Base-by-base conservation (phyloP, 2,329 filamentous ascomycete species). In the Sarocladiaceae sp. region DNA sequence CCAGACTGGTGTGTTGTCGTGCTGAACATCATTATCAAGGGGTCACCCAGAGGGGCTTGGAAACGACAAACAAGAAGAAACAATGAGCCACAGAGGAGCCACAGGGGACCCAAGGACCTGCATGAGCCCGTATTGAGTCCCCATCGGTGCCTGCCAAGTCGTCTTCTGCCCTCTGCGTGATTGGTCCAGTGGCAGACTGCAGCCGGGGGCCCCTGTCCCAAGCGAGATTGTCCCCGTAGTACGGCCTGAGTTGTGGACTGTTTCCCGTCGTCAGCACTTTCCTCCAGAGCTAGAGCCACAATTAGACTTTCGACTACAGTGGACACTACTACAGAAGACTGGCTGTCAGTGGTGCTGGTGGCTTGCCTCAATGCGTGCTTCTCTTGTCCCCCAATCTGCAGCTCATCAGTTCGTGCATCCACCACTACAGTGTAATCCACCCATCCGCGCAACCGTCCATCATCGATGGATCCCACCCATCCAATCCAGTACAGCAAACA, bases 131-230 rank as follows among this genome's bases (percentile, higher is more conserved):
- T 23, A 40, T 44, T 44, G 23, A 26, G 40, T 26, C 40, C 17
- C 25, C 44, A 48, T 48, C 44, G 26, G 44, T 48, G 44, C 44
- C 44, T 48, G 25, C 44, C 44, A 48, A 48, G 44, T 33, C 44
- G 8, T 18, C 22, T 5, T 15, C 5, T 12, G 23, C n/a, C 44
- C 44, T 33, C 7, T 18, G 44, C 40, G 6, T 44, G 40, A 44
- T 44, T 44, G 40, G 40, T 29, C n/a, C 28, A 20, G 25, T 22
- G 26, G 26, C 8, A 22, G 11, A 31, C 7, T 22, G 17, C 44
- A 18, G 44, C 18, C 26, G 20, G 28, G 37, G 17, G 3, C 4
- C 44, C 44, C 44, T 28, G 31, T 25, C 15, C n/a, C 7, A 31
- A 48, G 26, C n/a, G 26, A 48, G 23, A 48, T 48, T 48, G 26